A percentile compares a stretch with the other conserved stretches of the same genome.
Evolutionary conservation across 306 rosid genomes (phyloP).

Genomic region (Oemleria cerasiformis): DNA sequence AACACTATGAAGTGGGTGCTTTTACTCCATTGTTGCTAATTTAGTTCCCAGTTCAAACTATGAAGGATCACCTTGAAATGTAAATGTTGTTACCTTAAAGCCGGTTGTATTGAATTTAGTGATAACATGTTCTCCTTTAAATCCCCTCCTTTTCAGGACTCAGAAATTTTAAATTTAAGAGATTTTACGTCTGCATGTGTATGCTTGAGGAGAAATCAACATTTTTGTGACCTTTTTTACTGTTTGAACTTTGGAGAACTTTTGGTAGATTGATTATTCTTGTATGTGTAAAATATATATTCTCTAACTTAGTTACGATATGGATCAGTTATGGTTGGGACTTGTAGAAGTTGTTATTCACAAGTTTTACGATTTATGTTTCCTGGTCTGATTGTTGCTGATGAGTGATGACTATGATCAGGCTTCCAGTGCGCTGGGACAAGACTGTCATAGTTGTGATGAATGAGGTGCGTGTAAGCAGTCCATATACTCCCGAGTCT

Average conservation of each 20-base stretch:
- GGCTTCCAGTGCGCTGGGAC: slow-evolving; percentile 99
- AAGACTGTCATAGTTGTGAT: slow-evolving; percentile 91
- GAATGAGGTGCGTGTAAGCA: slow-evolving; percentile 89
- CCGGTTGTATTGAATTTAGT: background rate
- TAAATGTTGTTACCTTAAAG: background rate
- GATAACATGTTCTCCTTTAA: background rate
- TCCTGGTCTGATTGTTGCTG: slow-evolving; percentile 18
- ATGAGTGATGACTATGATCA: slow-evolving; percentile 28
- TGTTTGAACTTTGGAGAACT: background rate
- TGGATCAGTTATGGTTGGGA: background rate
- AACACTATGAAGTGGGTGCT: slow-evolving; percentile 73
- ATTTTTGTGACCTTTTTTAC: background rate
- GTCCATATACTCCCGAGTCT: slow-evolving; percentile 87
- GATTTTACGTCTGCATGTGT: background rate
- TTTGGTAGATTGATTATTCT: background rate
- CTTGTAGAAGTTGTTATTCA: background rate
- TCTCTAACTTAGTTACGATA: background rate
- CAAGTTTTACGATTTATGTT: background rate
- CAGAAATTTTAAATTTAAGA: background rate
- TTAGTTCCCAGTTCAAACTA: background rate
- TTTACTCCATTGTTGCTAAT: background rate
- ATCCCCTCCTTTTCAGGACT: background rate
- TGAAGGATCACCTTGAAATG: background rate
- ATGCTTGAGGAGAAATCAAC: background rate
- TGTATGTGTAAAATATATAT: background rate